A percentile compares a stretch with the other conserved stretches of the same genome.
phyloP scores from a whole-genome alignment of 2,329 filamentous ascomycete genomes.

The Fusarium gaditjirri region DNA sequence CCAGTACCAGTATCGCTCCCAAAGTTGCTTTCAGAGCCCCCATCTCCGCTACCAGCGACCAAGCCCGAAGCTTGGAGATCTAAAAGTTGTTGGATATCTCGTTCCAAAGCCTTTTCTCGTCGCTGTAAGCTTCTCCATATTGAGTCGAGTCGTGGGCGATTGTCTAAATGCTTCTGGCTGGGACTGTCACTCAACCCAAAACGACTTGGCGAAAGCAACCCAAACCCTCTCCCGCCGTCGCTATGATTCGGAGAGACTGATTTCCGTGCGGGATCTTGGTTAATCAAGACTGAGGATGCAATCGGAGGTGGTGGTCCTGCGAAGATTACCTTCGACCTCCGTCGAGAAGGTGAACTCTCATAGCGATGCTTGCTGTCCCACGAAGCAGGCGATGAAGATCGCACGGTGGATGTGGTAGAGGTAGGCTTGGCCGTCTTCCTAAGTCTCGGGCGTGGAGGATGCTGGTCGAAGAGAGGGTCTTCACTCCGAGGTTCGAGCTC shows the following conservation, averaged over 20 bases:
- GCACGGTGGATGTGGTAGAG: conserved; percentile 10
- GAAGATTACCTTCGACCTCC: conserved; percentile 53
- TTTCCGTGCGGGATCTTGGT: conserved; percentile 12
- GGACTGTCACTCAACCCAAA: conserved; percentile 39
- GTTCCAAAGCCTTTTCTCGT: conserved; percentile 58
- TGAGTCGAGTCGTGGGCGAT: conserved; percentile 52
- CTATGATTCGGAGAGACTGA: conserved; percentile 20
- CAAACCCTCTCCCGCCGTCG: conserved; percentile 20
- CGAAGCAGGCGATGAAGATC: conserved; percentile 30
- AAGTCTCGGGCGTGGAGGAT: conserved; percentile 37
- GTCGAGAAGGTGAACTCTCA: conserved; percentile 48
- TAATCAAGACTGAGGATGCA: conserved; percentile 54
- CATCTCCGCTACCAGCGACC: conserved; percentile 50
- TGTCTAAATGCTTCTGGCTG: conserved; percentile 47
- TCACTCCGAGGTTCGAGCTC: conserved; percentile 53
- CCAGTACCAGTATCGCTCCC: conserved; percentile 54
- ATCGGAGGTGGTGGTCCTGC: conserved; percentile 64
- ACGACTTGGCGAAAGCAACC: conserved; percentile 30
- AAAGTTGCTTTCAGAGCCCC: conserved; percentile 33
- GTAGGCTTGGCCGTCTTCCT: conserved; percentile 24
- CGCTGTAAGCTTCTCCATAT: conserved; percentile 60
- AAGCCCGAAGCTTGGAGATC: conserved; percentile 61
- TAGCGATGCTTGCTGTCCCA: conserved; percentile 44
- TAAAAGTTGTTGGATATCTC: conserved; percentile 59
- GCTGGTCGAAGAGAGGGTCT: conserved; percentile 39